These are phyloP conservation scores for Hyaloperonospora arabidopsidis DNA, from an alignment of 352 stramenopile species.

Conservation along the genomic window DNA sequence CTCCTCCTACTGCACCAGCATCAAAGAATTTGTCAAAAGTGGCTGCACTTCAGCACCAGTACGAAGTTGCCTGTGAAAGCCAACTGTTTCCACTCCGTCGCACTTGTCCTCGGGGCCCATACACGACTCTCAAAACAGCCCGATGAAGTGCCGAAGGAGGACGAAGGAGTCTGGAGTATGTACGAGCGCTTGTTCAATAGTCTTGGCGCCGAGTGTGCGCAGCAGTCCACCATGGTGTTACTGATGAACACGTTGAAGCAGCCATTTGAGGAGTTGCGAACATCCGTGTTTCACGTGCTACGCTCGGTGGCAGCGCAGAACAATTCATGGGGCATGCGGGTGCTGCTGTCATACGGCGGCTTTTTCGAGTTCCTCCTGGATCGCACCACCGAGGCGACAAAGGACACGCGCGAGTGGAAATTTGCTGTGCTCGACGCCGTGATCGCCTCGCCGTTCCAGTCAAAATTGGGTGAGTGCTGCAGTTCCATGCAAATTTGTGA, in stretches of 20 bases:
- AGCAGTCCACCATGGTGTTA: constrained; percentile 48
- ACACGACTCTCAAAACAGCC: constrained; percentile 37
- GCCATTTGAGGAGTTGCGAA: constrained; percentile 77
- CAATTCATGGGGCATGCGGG: constrained; percentile 61
- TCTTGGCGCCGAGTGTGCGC: constrained; percentile 45
- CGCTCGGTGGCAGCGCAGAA: constrained; percentile 78
- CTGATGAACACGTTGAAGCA: constrained; percentile 77
- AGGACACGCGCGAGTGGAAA: constrained; percentile 83
- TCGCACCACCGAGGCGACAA: constrained; percentile 72
- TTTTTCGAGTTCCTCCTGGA: constrained; percentile 84
- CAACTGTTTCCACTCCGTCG: constrained; percentile 64
- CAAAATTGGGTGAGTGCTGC: constrained; percentile 44
- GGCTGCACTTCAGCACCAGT: constrained; percentile 48
- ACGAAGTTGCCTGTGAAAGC: constrained; percentile 67
- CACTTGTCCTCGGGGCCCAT: constrained; percentile 39
- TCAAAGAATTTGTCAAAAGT: constrained; percentile 49
- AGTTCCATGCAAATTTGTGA: constrained; percentile 3
- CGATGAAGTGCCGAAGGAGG: constrained; percentile 38
- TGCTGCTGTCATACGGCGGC: constrained; percentile 62
- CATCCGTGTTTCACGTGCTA: constrained; percentile 62
- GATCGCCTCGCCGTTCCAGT: constrained; percentile 54
- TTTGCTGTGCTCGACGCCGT: constrained; percentile 79
- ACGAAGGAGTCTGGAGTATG: constrained; percentile 57
- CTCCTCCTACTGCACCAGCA: constrained; percentile 67
- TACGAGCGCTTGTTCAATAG: constrained; percentile 58